Base-by-base conservation (phyloP, 2,329 filamentous ascomycete genomes). In the Dothistroma pini region DNA sequence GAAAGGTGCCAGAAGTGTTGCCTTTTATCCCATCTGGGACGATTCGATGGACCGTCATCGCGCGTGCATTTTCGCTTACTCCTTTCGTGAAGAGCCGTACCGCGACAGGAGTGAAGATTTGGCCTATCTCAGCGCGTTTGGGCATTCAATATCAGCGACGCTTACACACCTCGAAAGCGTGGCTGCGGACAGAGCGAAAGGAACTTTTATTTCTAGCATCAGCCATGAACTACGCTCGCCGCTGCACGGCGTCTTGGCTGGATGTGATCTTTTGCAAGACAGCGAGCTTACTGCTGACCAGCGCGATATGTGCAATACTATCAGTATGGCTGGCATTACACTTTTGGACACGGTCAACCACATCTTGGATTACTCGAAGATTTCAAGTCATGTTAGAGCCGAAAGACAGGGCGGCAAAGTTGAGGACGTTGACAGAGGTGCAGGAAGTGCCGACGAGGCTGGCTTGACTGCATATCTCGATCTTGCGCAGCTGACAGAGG, bases 151-250 rank as follows among this genome's bases (percentile, higher is more conserved):
- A 34, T 75, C 73, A 65, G 72, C 71, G 10, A 72, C 77, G 59
- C 60, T 78, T n/a, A 66, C 71, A 19, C 66, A 75, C 8, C 67
- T 78, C 9, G 72, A 74, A 19, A 75, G 72, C 4, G 56, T 76
- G 3, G 73, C 73, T 9, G 70, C 75, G 5, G 78, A 81, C 31
- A 75, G 77, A 61, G 76, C 79, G 16, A 84, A 84, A 60, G 76
- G 76, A 0, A 80, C 80, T 4, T 81, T 84, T 48, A 78, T 84
- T 10, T 77, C 78, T 0, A 80, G 78, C 0, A 77, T 84, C 14
- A 79, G 75, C 34, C 82, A 84, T 64, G 82, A 84, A 62, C 71
- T 84, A 11, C 71, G 80, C 4, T 79, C 71, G 32, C 82, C 76
- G n/a, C 69, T 78, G 41, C 82, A 79, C 58, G 80, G 78, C 31